Conservation (phyloP, 148 eudicot genomes). For the Cornus kousa region DNA sequence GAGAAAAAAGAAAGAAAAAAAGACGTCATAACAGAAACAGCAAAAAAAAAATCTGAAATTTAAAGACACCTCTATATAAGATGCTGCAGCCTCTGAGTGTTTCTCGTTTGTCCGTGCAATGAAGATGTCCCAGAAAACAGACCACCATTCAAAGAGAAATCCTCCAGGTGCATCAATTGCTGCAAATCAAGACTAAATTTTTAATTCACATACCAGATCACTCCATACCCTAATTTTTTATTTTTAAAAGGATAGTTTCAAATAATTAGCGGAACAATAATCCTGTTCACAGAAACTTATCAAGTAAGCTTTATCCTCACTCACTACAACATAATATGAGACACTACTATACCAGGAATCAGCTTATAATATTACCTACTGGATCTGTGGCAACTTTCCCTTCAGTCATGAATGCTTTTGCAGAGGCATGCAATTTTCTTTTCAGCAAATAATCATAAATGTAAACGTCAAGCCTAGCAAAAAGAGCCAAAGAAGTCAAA, state of each 20-base stretch:
- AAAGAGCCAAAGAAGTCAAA: constrained; percentile 7
- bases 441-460: constrained; percentile 95
- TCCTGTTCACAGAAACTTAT: background rate
- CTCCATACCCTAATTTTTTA: background rate
- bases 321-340: background rate
- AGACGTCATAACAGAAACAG: background rate
- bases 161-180: constrained; percentile 99
- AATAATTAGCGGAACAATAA: background rate
- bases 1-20: background rate
- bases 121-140: constrained; percentile 98
- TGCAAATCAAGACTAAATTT: constrained; percentile 27
- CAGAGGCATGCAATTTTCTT: constrained; percentile 84
- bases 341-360: background rate
- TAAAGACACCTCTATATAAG: constrained; percentile 83
- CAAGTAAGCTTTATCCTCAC: background rate
- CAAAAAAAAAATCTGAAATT: background rate
- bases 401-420: constrained; percentile 98
- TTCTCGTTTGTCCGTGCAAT: constrained; percentile 97
- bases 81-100: constrained; percentile 95
- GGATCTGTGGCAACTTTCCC: constrained; percentile 99
- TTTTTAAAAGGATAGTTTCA: background rate
- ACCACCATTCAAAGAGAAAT: constrained; percentile 99
- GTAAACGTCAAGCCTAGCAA: constrained; percentile 90
- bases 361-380: constrained; percentile 60
- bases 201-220: background rate